Base-by-base conservation (phyloP, 306 rosid genomes). In the Hylodesmum podocarpum region DNA sequence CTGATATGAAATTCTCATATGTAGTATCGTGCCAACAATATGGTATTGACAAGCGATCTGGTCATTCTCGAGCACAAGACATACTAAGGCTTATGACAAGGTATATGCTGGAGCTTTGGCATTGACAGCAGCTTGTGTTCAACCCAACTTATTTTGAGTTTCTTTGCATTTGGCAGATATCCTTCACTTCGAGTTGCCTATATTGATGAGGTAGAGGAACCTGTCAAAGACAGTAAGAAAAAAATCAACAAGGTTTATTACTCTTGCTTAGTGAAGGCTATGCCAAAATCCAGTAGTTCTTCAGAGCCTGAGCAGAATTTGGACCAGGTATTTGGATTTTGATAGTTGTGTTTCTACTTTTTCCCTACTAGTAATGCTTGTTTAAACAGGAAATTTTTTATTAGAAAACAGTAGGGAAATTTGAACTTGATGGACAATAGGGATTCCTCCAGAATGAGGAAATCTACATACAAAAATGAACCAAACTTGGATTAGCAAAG, bases 141-240 rank as follows among this genome's bases (percentile, higher is more conserved):
- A 14, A 27, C 64, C 64, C 36, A 12, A 13, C 36, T 25, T 5
- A 27, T 49, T 46, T 46, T 25, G 37, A 19, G 49, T 18, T 63
- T 36, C 16, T 34, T 18, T 74, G 44, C 27, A 18, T 76, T 59
- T 80, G 76, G 85, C 81, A 96, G 99, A 68, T 89, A 96, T 78
- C 99, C 99, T 67, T 96, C 99, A 24, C 86, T 96, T 64, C 92
- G 98, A 31, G 99, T 96, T 80, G 99, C 99, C 54, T 96, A 90
- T 67, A 92, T 92, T 55, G 99, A 96, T 79, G 99, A 92, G 84
- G 91, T 92, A 58, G 99, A 96, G 81, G 96, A 90, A 75, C 83
- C 99, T 72, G 85, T 85, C 86, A 84, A 87, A 80, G 96, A 92
- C 57, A 80, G 55, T 49, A 78, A 88, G 75, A 93, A 86, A 72